Conservation (phyloP, 768 basidiomycete species). For the Arthromyces matolae region DNA sequence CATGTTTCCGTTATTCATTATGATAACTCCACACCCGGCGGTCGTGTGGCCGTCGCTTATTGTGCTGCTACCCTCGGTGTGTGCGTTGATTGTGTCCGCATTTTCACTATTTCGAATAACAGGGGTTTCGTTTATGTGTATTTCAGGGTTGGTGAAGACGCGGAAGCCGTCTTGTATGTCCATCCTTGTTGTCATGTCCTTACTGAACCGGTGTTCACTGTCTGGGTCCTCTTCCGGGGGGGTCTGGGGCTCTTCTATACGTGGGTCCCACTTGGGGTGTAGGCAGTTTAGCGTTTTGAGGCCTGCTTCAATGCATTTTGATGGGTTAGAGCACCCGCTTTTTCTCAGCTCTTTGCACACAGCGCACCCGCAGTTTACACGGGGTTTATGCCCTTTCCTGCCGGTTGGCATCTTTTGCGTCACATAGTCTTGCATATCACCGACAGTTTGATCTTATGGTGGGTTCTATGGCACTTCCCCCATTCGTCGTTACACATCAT, state of each 20-base stretch:
- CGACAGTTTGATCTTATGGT: constrained; percentile 14
- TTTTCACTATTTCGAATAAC: not conserved
- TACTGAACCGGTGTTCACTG: not conserved
- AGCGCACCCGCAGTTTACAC: not conserved
- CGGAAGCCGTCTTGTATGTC: not conserved
- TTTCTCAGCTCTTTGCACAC: not conserved
- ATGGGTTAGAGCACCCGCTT: constrained; percentile 16
- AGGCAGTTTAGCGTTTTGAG: constrained; percentile 13
- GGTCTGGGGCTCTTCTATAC: not conserved
- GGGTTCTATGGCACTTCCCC: not conserved
- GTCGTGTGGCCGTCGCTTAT: no score
- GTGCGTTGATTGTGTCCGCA: not conserved
- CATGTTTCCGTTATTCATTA: no score
- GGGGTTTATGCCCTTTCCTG: not conserved
- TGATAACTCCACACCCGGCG: no score
- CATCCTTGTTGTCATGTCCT: no score
- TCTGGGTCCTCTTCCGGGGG: not conserved
- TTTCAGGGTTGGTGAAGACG: not conserved
- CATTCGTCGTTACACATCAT: not conserved
- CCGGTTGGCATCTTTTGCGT: not conserved
- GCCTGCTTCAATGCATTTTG: constrained; percentile 14
- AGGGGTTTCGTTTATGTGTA: not conserved
- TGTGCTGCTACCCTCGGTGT: no score
- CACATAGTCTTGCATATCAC: constrained; percentile 1
- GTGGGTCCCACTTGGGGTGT: constrained; percentile 19